A percentile compares a stretch with the other conserved stretches of the same genome.
Conservation (phyloP, 2,329 filamentous ascomycete species). For the Myrmaecium sp. region DNA sequence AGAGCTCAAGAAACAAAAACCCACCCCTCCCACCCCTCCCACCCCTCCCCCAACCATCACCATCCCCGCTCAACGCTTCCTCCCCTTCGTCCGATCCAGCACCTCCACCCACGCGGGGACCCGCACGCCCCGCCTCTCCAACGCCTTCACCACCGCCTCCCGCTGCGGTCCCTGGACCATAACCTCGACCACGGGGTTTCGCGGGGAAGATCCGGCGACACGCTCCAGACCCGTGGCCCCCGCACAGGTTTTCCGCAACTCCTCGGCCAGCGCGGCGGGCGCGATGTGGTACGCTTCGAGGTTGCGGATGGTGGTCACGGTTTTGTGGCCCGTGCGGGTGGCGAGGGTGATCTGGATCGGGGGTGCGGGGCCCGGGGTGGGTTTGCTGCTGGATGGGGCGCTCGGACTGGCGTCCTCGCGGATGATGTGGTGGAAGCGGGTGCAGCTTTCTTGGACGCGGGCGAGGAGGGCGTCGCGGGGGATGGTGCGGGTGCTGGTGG, state of each 20-base stretch:
- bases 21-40: no score
- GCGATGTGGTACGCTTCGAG: conserved; percentile 45
- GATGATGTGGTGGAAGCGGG: conserved; percentile 41
- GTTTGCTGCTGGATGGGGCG: conserved; percentile 34
- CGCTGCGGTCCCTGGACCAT: conserved; percentile 51
- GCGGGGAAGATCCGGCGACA: conserved; percentile 40
- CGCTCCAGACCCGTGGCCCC: conserved; percentile 49
- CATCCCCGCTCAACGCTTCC: no score
- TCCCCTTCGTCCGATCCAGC: conserved; percentile 52
- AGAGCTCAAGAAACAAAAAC: no score
- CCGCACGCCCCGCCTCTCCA: conserved; percentile 43
- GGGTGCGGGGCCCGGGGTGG: conserved; percentile 42
- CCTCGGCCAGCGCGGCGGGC: conserved; percentile 43
- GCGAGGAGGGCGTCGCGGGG: conserved; percentile 44
- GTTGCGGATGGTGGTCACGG: conserved; percentile 44
- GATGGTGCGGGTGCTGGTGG: no score
- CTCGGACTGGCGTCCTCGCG: conserved; percentile 26
- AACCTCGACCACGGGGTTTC: conserved; percentile 48
- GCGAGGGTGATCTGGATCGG: conserved; percentile 44
- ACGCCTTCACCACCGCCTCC: conserved; percentile 40
- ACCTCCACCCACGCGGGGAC: conserved; percentile 44
- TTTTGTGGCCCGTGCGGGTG: conserved; percentile 49
- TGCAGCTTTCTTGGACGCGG: conserved; percentile 37
- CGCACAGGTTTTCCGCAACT: conserved; percentile 49
- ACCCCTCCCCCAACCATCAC: no score